Conservation (phyloP, 2,329 filamentous ascomycete species). For the Colletotrichum liaoningense region DNA sequence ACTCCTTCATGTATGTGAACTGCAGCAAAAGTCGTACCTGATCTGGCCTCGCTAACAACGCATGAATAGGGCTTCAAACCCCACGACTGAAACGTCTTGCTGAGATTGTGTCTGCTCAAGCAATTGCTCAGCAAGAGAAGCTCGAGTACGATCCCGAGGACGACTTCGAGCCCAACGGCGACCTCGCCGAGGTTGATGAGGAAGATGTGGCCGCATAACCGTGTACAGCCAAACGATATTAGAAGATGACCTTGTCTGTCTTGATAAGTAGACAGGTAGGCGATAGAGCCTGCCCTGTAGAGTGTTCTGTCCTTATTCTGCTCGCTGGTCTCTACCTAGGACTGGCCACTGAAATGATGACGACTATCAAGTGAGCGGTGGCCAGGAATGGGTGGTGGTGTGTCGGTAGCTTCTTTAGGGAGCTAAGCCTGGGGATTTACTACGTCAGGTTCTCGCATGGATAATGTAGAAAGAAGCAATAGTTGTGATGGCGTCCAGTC, state of each 20-base stretch:
- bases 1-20: slow-evolving; percentile 89
- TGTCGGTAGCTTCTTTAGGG: slow-evolving; percentile 6
- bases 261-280: not conserved
- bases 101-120: slow-evolving; percentile 98
- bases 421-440: slow-evolving; percentile 13
- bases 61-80: slow-evolving; percentile 85
- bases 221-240: not conserved
- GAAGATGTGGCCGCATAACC: slow-evolving; percentile 40
- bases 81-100: slow-evolving; percentile 93
- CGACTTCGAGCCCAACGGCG: slow-evolving; percentile 61
- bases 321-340: not conserved
- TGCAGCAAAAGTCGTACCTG: not conserved
- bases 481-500: slow-evolving; percentile 17
- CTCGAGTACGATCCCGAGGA: slow-evolving; percentile 66
- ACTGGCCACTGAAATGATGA: slow-evolving; percentile 20
- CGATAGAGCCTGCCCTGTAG: not conserved
- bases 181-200: slow-evolving; percentile 64
- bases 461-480: slow-evolving; percentile 33
- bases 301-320: not conserved
- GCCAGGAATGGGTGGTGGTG: not conserved
- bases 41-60: slow-evolving; percentile 44
- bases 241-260: not conserved
- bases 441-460: slow-evolving; percentile 24
- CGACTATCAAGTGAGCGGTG: slow-evolving; percentile 6
- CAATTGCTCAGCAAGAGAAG: slow-evolving; percentile 94